phyloP scores from a whole-genome alignment of 176 grass and related monocot genomes.

The Phyllostachys edulis region DNA sequence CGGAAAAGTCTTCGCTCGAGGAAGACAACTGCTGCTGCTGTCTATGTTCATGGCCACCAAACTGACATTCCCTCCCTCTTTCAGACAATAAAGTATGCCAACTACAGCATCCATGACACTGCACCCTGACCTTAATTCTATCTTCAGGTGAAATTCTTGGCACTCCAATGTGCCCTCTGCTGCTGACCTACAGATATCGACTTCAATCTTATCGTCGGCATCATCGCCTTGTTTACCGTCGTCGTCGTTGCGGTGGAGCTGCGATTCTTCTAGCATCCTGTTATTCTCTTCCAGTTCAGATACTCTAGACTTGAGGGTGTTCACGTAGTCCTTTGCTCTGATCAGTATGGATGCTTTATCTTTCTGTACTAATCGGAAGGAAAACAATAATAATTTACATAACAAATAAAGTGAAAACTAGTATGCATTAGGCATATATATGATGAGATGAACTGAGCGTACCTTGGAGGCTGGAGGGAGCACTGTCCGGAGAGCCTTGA shows the following conservation, averaged over 20 bases:
- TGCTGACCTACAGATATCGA: background rate
- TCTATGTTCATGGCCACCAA: slow-evolving; percentile 20
- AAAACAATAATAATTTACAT: background rate
- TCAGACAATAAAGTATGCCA: slow-evolving; percentile 23
- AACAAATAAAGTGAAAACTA: background rate
- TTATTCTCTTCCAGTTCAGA: slow-evolving; percentile 33
- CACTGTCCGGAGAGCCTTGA: slow-evolving; percentile 36
- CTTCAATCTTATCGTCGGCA: background rate
- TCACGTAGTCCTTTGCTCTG: slow-evolving; percentile 39
- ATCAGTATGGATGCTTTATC: slow-evolving; percentile 44
- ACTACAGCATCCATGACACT: slow-evolving; percentile 7
- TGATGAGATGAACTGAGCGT: background rate
- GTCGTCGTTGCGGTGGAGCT: background rate
- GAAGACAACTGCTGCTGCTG: background rate
- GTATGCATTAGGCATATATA: background rate
- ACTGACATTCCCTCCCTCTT: background rate
- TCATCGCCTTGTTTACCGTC: background rate
- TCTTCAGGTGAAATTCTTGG: slow-evolving; percentile 6
- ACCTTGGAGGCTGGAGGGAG: slow-evolving; percentile 41
- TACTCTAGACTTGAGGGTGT: slow-evolving; percentile 21
- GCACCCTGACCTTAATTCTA: slow-evolving; percentile 4
- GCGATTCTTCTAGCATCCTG: slow-evolving; percentile 12
- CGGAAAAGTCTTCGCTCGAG: background rate
- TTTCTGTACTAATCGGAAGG: slow-evolving; percentile 17
- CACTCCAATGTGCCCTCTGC: background rate